These are phyloP conservation scores for Hortiboletus flavorubellus DNA, from an alignment of 768 basidiomycete genomes.

Conservation along the genomic window DNA sequence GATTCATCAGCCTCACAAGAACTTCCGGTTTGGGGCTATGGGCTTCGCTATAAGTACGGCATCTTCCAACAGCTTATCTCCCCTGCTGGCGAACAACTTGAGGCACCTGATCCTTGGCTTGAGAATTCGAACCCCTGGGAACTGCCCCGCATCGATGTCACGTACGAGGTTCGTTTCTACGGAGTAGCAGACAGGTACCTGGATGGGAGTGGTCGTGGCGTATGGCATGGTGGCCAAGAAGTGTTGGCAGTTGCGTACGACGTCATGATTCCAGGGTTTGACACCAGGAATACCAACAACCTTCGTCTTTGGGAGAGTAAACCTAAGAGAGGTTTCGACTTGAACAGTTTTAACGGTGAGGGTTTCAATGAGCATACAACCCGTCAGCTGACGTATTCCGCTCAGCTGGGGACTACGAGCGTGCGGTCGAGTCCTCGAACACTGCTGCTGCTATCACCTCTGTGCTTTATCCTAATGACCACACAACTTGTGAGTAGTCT, in stretches of 20 bases:
- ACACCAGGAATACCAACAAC: conserved; percentile 86
- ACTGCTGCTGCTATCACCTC: conserved; percentile 92
- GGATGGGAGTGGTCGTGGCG: conserved; percentile 56
- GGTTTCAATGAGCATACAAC: too few relatives aligned
- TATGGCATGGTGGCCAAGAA: conserved; percentile 90
- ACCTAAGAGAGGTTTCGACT: conserved; percentile 87
- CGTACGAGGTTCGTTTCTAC: conserved; percentile 85
- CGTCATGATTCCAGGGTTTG: conserved; percentile 85
- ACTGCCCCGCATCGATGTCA: conserved; percentile 79
- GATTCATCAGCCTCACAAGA: conserved; percentile 90
- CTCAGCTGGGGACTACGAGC: conserved; percentile 88
- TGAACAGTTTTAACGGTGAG: conserved; percentile 92
- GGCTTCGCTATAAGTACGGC: conserved; percentile 88
- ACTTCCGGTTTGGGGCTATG: conserved; percentile 95
- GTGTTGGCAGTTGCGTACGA: conserved; percentile 93
- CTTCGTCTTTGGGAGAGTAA: conserved; percentile 81
- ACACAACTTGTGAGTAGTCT: conserved; percentile 53
- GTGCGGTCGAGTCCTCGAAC: conserved; percentile 82
- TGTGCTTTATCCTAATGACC: conserved; percentile 95
- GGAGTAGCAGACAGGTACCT: conserved; percentile 70
- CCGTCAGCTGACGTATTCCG: conserved; percentile 1
- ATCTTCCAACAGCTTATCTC: conserved; percentile 95
- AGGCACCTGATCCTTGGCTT: conserved; percentile 93
- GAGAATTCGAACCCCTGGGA: conserved; percentile 89
- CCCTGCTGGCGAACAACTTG: conserved; percentile 77